These are phyloP conservation scores for Solanum tacnaense DNA, from an alignment of 257 asterid genomes.

Conservation along the genomic window DNA sequence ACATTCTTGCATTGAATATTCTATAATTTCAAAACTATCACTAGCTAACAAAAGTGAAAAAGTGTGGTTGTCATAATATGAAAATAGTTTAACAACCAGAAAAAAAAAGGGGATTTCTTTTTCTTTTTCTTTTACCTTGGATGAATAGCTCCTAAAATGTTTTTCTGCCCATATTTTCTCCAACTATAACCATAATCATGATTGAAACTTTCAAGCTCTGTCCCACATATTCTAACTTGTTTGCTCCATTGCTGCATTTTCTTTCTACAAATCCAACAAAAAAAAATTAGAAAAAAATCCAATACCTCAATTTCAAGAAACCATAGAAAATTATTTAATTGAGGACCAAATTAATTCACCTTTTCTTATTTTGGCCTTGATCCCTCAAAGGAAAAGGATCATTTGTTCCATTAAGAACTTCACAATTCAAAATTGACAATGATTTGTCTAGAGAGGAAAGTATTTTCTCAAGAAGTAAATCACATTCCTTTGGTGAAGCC, in stretches of 20 bases:
- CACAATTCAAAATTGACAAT: slow-evolving; percentile 23
- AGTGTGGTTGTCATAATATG: background rate
- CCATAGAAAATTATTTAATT: background rate
- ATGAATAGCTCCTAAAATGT: slow-evolving; percentile 50
- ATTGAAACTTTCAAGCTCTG: slow-evolving; percentile 22
- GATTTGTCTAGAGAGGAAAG: slow-evolving; percentile 62
- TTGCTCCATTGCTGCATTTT: slow-evolving; percentile 38
- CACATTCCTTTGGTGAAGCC: slow-evolving; percentile 16
- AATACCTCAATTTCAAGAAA: background rate
- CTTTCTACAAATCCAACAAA: slow-evolving; percentile 41
- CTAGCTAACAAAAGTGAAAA: background rate
- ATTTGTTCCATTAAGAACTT: slow-evolving; percentile 2
- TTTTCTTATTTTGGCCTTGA: background rate
- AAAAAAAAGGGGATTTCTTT: background rate
- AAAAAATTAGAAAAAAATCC: background rate
- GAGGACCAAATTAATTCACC: background rate
- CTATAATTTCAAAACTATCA: background rate
- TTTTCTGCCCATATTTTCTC: slow-evolving; percentile 89
- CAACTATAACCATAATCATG: slow-evolving; percentile 60
- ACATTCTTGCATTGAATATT: background rate
- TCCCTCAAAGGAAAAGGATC: background rate
- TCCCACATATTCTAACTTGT: slow-evolving; percentile 31
- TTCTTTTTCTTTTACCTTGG: slow-evolving; percentile 52
- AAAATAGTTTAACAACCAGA: background rate
- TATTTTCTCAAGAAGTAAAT: slow-evolving; percentile 29